Base-by-base conservation (phyloP, 1,284 basidiomycete genomes). In the Cutaneotrichosporon sp. region DNA sequence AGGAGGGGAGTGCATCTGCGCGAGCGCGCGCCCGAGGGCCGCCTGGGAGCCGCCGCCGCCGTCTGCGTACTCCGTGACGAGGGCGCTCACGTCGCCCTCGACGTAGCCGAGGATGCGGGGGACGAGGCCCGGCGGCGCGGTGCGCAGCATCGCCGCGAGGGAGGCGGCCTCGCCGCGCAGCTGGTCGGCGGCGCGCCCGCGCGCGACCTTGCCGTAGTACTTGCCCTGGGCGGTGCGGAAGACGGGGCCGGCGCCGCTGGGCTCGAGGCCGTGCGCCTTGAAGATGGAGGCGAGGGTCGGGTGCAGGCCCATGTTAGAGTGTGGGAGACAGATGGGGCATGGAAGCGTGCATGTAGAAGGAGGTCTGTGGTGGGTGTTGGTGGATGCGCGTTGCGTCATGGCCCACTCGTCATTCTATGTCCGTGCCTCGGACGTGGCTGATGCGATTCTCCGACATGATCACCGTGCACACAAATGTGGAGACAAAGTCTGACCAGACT, bases 101-200 rank as follows among this genome's bases (percentile, higher is more conserved):
- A 63, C 86, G 59, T 77, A 83, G 7, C 84, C 82, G 34, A 89
- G 70, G 16, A 92, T 70, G n/a, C 69, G 77, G 0, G 91, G 91
- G 1, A 85, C 86, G 18, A 92, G 75, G 0, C 86, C 86, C 10
- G 36, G 13, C 5, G 88, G 87, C 3, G 89, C 87, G 7, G 87
- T 89, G 16, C 69, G 65, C 18, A 81, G 71, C 70, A 92, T 89
- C 1, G 84, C 86, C 59, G 81, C 82, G 49, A 93, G 83, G 5
- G 88, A 88, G 66, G 87, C 85, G n/a, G 84, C 85, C 74, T 93
- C 90, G 24, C 88, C 90, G 0, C 77, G 69, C 67, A 85, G 88
- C 68, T 92, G 90, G 2, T 60, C 42, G 6, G 71, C 58, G 33
- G 68, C 58, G 7, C n/a, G 18, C 34, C 69, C 65, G 2, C 59